These are phyloP conservation scores for Dothideomycetes sp. DNA, from an alignment of 2,329 filamentous ascomycete genomes.

Conservation along the genomic window DNA sequence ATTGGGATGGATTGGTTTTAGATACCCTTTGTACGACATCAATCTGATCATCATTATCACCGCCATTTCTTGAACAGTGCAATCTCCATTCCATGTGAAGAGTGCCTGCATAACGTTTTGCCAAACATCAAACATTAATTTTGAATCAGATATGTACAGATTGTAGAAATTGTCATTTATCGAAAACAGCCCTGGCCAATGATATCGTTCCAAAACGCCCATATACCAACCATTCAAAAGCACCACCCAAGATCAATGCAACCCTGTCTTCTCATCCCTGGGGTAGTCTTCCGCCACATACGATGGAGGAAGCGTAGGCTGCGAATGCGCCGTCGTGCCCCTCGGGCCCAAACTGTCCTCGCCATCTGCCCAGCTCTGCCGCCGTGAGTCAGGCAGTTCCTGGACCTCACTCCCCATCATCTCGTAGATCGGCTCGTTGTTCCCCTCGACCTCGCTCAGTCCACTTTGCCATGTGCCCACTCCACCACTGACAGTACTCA, in stretches of 20 bases:
- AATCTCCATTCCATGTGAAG: not conserved
- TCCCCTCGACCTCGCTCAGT: conserved; percentile 14
- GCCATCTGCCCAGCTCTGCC: conserved; percentile 7
- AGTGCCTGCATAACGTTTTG: not conserved
- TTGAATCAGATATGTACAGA: not conserved
- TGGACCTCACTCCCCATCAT: conserved; percentile 18
- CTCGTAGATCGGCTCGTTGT: conserved; percentile 15
- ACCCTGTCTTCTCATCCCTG: conserved; percentile 10
- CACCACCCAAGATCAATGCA: no score
- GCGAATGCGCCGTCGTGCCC: no score
- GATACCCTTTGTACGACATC: conserved; percentile 4
- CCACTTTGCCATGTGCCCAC: conserved; percentile 5
- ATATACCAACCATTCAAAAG: no score
- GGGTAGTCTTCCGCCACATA: no score
- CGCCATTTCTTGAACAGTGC: not conserved
- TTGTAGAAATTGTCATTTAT: not conserved
- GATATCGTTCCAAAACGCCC: not conserved
- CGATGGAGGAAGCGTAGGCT: no score
- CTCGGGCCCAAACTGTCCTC: conserved; percentile 1
- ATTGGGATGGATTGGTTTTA: conserved; percentile 4
- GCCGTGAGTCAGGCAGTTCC: conserved; percentile 12
- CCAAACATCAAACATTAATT: not conserved
- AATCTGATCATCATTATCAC: not conserved
- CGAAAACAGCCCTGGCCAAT: not conserved
- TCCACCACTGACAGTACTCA: conserved; percentile 9